These are phyloP conservation scores for Paraleonurus japonicus DNA, from an alignment of 257 asterid species.

Conservation along the genomic window DNA sequence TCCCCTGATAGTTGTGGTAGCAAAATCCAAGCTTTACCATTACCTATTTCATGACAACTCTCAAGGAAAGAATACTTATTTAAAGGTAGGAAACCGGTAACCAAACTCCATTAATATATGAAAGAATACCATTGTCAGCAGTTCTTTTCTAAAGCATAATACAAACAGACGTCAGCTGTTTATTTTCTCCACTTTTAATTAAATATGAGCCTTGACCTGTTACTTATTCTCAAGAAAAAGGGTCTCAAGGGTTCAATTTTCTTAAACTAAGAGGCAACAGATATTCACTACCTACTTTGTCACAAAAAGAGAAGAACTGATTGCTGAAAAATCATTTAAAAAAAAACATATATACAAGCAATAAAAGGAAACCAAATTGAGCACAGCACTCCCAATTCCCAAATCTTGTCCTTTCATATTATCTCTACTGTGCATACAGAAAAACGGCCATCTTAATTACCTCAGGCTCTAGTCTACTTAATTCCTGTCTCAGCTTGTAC, in stretches of 20 bases:
- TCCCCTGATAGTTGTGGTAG: slow-evolving; percentile 1
- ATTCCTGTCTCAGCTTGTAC: not conserved
- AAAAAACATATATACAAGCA: not conserved
- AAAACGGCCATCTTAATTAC: not conserved
- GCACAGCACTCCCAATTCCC: not conserved
- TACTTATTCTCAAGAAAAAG: not conserved
- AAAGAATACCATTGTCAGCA: not conserved
- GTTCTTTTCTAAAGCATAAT: not conserved
- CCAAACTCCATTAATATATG: not conserved
- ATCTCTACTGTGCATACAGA: not conserved
- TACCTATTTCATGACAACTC: not conserved
- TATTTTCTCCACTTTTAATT: not conserved
- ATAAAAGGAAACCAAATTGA: not conserved
- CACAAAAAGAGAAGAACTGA: not conserved
- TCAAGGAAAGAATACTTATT: not conserved
- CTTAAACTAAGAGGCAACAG: not conserved
- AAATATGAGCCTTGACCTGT: not conserved
- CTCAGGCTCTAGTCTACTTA: not conserved
- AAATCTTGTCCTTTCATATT: not conserved
- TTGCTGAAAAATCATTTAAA: not conserved
- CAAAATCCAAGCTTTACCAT: not conserved
- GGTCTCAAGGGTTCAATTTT: not conserved
- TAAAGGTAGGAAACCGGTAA: not conserved
- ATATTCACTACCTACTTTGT: not conserved
- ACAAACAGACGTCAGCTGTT: not conserved